Evolutionary conservation across 2,329 filamentous ascomycete species (phyloP).

Genomic region (Talaromyces sp.): DNA sequence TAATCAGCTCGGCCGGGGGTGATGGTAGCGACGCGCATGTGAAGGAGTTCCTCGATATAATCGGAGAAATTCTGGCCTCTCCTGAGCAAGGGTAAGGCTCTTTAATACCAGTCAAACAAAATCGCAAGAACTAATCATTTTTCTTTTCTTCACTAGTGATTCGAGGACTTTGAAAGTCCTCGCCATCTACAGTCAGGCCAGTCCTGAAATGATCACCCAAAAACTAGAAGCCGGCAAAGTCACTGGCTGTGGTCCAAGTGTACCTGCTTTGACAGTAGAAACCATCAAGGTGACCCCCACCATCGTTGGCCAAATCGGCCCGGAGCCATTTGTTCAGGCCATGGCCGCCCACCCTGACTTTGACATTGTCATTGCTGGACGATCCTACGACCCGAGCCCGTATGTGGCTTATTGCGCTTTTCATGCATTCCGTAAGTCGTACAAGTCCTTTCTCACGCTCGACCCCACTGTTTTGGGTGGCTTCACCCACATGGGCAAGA

Average conservation of each 20-base stretch:
- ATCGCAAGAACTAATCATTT: background rate
- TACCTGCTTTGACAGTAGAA: constrained; percentile 32
- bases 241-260: constrained; percentile 37
- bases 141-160: background rate
- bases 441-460: background rate
- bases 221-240: constrained; percentile 25
- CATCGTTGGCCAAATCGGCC: constrained; percentile 43
- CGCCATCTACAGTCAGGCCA: constrained; percentile 36
- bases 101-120: background rate
- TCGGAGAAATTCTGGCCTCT: constrained; percentile 26
- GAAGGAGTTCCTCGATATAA: constrained; percentile 32
- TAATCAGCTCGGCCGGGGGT: constrained; percentile 44
- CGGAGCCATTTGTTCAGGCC: constrained; percentile 35
- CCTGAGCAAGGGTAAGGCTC: constrained; percentile 14
- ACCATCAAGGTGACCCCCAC: constrained; percentile 33
- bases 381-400: constrained; percentile 35
- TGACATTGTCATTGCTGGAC: constrained; percentile 43
- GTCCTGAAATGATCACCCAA: constrained; percentile 27
- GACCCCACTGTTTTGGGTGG: background rate
- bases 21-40: constrained; percentile 43
- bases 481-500: constrained; percentile 46
- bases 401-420: constrained; percentile 26
- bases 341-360: constrained; percentile 35
- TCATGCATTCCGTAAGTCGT: background rate
- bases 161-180: constrained; percentile 17